A percentile compares a stretch with the other conserved stretches of the same genome.
Conservation (phyloP, 2,329 filamentous ascomycete species). For the Fusarium sp. region DNA sequence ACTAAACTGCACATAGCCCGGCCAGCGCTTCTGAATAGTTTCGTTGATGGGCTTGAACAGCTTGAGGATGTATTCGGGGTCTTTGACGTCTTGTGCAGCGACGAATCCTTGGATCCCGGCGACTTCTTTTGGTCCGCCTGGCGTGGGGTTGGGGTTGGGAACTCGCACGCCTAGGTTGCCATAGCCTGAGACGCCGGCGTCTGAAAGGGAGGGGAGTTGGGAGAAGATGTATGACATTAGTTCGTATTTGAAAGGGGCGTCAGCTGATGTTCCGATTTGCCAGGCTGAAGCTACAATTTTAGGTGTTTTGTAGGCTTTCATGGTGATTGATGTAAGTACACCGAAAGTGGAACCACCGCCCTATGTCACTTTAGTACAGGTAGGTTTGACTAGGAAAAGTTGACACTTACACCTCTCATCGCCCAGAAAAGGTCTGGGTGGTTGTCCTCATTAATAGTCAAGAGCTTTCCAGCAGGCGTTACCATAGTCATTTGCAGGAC, state of each 20-base stretch:
- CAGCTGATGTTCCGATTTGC: slow-evolving; percentile 42
- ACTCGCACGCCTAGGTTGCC: slow-evolving; percentile 55
- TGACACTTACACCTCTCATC: slow-evolving; percentile 64
- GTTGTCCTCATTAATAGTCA: slow-evolving; percentile 65
- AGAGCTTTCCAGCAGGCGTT: slow-evolving; percentile 62
- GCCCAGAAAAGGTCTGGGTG: slow-evolving; percentile 75
- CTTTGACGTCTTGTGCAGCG: slow-evolving; percentile 55
- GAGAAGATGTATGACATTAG: slow-evolving; percentile 62
- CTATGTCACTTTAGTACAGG: slow-evolving; percentile 47
- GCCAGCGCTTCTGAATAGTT: slow-evolving; percentile 57
- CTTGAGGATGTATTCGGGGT: slow-evolving; percentile 42
- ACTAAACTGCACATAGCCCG: slow-evolving; percentile 43
- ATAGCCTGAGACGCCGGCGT: slow-evolving; percentile 66
- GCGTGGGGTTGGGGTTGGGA: slow-evolving; percentile 55
- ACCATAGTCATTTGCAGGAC: slow-evolving; percentile 71
- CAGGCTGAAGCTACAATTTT: slow-evolving; percentile 48
- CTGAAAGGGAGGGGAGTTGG: slow-evolving; percentile 61
- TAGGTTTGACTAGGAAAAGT: too few species aligned
- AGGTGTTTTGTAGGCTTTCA: slow-evolving; percentile 63
- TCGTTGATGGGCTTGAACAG: slow-evolving; percentile 55
- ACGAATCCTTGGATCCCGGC: slow-evolving; percentile 54
- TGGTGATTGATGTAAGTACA: slow-evolving; percentile 69
- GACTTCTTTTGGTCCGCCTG: slow-evolving; percentile 50
- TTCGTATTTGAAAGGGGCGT: slow-evolving; percentile 58
- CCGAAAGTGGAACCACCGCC: slow-evolving; percentile 73